A percentile compares a stretch with the other conserved stretches of the same genome.
phyloP scores from a whole-genome alignment of 495 filamentous ascomycete genomes.

The Aspergillus wentii region DNA sequence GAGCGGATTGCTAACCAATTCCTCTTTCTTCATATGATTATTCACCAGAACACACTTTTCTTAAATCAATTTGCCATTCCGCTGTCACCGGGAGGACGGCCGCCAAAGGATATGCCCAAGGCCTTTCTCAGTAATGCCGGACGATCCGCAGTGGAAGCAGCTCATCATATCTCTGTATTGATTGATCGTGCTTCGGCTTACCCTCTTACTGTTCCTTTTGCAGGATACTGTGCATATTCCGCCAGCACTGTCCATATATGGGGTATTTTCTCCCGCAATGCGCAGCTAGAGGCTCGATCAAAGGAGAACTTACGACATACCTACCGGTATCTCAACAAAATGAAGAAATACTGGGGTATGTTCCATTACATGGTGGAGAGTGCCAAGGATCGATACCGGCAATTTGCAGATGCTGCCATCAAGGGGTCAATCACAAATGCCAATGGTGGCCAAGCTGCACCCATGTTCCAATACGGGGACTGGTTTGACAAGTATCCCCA shows the following conservation, averaged over 20 bases:
- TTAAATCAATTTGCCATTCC: slow-evolving; percentile 85
- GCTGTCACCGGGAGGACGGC: slow-evolving; percentile 57
- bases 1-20: slow-evolving; percentile 88
- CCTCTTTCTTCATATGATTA: slow-evolving; percentile 85
- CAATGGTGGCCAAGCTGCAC: slow-evolving; percentile 43
- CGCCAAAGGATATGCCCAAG: slow-evolving; percentile 71
- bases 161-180: slow-evolving; percentile 80
- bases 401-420: slow-evolving; percentile 72
- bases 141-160: slow-evolving; percentile 77
- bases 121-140: slow-evolving; percentile 73
- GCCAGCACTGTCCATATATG: slow-evolving; percentile 90
- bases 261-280: slow-evolving; percentile 82
- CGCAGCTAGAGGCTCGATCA: slow-evolving; percentile 65
- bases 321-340: slow-evolving; percentile 83
- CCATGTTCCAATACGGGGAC: slow-evolving; percentile 93
- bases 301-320: slow-evolving; percentile 87
- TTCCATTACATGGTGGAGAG: slow-evolving; percentile 95
- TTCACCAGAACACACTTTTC: slow-evolving; percentile 86
- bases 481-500: slow-evolving; percentile 97
- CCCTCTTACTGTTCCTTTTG: slow-evolving; percentile 82
- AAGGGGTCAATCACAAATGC: slow-evolving; percentile 43
- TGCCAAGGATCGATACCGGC: slow-evolving; percentile 82
- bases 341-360: slow-evolving; percentile 98
- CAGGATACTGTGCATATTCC: slow-evolving; percentile 89
- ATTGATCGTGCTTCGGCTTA: slow-evolving; percentile 76